phyloP scores from a whole-genome alignment of 345 rosid species.

The Eucalyptus brandiana region DNA sequence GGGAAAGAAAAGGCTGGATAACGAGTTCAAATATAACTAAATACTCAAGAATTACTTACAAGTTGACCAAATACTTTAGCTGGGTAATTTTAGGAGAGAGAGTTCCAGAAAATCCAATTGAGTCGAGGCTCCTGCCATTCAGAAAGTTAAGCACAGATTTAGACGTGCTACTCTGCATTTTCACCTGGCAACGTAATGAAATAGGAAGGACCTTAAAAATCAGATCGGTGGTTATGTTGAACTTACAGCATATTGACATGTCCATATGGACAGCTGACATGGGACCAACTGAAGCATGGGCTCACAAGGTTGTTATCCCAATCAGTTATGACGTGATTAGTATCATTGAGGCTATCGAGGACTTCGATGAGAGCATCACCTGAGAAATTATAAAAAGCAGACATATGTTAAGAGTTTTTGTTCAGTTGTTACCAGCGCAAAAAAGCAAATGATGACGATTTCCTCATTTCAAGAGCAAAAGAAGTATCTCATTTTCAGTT shows the following conservation, averaged over 20 bases:
- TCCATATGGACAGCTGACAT: constrained; percentile 60
- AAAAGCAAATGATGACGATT: background rate
- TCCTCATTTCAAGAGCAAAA: background rate
- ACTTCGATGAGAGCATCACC: constrained; percentile 61
- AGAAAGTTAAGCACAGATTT: background rate
- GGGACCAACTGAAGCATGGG: constrained; percentile 90
- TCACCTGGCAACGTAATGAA: background rate
- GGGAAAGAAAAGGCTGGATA: background rate
- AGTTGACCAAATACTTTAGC: constrained; percentile 55
- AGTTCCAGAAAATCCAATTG: constrained; percentile 77
- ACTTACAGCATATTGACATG: constrained; percentile 68
- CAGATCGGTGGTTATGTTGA: background rate
- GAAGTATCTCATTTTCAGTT: background rate
- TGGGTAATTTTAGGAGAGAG: constrained; percentile 59
- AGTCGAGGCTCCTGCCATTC: constrained; percentile 46
- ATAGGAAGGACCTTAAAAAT: background rate
- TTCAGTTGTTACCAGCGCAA: background rate
- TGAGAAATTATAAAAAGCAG: background rate
- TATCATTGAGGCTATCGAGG: constrained; percentile 42
- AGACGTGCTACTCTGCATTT: background rate
- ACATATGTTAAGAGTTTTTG: background rate
- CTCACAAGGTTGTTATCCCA: constrained; percentile 62
- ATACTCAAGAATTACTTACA: constrained; percentile 36
- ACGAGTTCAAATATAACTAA: background rate
- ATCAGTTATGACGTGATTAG: constrained; percentile 23